A percentile compares a stretch with the other conserved stretches of the same genome.
These are phyloP conservation scores for Wallacemonas collosoma DNA, from an alignment of 208 protist genomes.

Conservation along the genomic window DNA sequence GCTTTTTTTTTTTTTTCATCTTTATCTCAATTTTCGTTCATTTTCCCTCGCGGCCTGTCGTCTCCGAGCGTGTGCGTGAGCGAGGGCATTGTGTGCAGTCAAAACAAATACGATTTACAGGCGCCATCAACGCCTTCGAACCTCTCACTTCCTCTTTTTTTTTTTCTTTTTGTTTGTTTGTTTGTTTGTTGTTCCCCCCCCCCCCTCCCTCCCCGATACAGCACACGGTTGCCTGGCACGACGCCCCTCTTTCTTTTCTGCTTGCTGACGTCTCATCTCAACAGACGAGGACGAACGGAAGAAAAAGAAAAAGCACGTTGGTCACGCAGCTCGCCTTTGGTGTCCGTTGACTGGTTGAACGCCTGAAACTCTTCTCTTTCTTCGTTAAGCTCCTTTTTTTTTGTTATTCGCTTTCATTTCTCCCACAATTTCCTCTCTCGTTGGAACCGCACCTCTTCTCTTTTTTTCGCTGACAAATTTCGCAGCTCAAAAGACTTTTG, in stretches of 20 bases:
- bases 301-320: no score
- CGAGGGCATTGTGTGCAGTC: constrained; percentile 5
- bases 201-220: no score
- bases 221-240: no score
- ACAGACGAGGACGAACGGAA: no score
- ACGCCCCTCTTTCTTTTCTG: no score
- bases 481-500: not conserved
- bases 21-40: not conserved
- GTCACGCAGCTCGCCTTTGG: no score
- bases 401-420: constrained; percentile 7
- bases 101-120: not conserved
- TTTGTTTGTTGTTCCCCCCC: constrained; percentile 13
- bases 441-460: not conserved
- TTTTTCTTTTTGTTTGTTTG: not conserved
- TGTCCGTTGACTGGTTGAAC: no score
- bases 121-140: not conserved
- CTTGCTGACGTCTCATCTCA: no score
- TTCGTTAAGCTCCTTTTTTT: constrained; percentile 16
- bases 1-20: not conserved
- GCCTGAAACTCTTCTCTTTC: not conserved
- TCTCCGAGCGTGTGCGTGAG: not conserved
- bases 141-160: not conserved
- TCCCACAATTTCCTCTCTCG: constrained; percentile 4
- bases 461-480: constrained; percentile 7
- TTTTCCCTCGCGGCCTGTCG: not conserved